Evolutionary conservation across 176 grass and related monocot species (phyloP), one percentile per base, ranked within the genome.

Genomic region (Eleusine indica): DNA sequence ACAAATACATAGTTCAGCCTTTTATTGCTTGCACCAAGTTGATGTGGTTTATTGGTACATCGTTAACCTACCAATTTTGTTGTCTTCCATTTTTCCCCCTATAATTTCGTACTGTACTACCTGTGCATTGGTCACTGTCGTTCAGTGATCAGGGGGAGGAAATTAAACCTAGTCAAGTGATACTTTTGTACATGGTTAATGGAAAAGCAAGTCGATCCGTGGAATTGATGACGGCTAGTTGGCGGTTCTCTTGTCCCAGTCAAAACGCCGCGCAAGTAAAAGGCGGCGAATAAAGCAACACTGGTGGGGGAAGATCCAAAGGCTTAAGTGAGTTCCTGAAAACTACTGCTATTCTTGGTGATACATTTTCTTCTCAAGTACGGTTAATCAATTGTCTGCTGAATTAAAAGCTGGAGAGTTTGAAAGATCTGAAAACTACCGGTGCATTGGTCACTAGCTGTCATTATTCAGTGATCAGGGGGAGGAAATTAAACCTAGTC

Each of bases 161-260:
- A 52, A 52, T 17, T 52, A 52, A 66, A 68, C 76, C 63, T 87
- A 70, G 76, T 85, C 61, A 42, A 64, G 76, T 80, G 70, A 43
- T 63, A 63, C 17, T 89, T 57, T 75, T 85, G 69, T 69, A 49
- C 41, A 69, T 28, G 60, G 38, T 38, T 35, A 21, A 63, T 80
- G 10, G 25, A 28, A 17, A 76, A 28, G 61, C 61, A 38, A 38
- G 40, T 12, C 25, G 25, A 25, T 25, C 43, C 32, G 40, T 64
- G 35, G 17, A 57, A 47, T 66, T 46, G 54, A 40, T 40, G 87
- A 65, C n/a, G 73, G 73, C 39, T 47, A 62, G 68, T 3, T 12
- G 79, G 80, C 60, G 13, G 70, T 74, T 86, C 16, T 74, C 77
- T 12, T 58, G 84, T 86, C 60, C 44, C 11, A 37, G 17, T 74